Conservation (phyloP, 2,329 filamentous ascomycete species). For the Pyrenochaeta sp. region DNA sequence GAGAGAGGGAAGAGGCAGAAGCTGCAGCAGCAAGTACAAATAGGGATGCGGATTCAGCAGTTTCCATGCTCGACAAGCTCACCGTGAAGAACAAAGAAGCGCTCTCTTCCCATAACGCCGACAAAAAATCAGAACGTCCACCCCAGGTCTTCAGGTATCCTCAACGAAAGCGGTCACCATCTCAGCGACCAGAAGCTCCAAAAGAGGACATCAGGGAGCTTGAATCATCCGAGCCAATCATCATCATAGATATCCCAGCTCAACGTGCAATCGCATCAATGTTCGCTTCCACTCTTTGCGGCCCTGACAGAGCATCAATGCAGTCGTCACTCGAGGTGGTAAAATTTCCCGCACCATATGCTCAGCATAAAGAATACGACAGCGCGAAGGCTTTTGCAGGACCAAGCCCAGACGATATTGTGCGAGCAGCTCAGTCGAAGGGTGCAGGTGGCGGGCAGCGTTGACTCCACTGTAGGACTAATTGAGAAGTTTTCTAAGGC, state of each 20-base stretch:
- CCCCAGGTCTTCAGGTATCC: constrained; percentile 31
- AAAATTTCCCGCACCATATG: constrained; percentile 52
- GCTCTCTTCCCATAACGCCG: not conserved
- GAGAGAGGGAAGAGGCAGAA: constrained; percentile 74
- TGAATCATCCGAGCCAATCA: constrained; percentile 24
- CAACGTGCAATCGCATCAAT: constrained; percentile 59
- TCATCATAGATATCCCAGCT: constrained; percentile 39
- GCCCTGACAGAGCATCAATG: constrained; percentile 19
- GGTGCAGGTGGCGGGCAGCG: constrained; percentile 51
- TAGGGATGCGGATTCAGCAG: constrained; percentile 41
- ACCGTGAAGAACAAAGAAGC: constrained; percentile 37
- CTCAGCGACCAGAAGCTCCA: constrained; percentile 29
- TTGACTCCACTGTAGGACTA: constrained; percentile 25
- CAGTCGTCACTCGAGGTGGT: constrained; percentile 4
- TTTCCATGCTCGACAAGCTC: constrained; percentile 57
- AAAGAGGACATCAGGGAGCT: constrained; percentile 21
- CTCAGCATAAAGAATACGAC: constrained; percentile 46
- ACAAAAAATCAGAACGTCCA: constrained; percentile 8
- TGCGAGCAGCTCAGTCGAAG: constrained; percentile 77
- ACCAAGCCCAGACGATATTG: constrained; percentile 91
- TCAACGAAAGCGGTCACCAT: constrained; percentile 42
- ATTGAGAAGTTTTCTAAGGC: constrained; percentile 29
- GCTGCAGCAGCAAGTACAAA: constrained; percentile 25
- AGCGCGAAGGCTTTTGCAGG: constrained; percentile 74
- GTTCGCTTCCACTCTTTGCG: constrained; percentile 62